Percentiles rank a stretch among this genome's conserved stretches.
Conservation (phyloP, 495 filamentous ascomycete species). For the Xylaria venustula region DNA sequence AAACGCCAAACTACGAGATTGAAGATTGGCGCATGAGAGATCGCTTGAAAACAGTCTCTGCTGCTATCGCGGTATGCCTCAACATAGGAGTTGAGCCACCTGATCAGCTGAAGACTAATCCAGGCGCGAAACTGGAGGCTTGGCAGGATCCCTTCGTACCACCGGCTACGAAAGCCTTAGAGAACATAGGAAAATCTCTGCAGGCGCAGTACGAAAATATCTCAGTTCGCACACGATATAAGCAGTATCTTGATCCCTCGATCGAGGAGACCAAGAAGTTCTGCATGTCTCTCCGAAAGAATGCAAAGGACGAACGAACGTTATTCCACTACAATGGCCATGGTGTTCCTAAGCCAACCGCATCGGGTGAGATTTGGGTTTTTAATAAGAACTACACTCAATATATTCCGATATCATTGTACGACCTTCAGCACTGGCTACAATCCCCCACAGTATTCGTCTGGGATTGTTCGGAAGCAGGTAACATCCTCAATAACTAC, state of each 20-base stretch:
- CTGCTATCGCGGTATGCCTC: constrained; percentile 87
- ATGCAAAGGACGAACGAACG: constrained; percentile 92
- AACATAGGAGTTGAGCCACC: constrained; percentile 98
- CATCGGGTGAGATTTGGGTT: constrained; percentile 97
- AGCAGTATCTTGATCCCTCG: constrained; percentile 92
- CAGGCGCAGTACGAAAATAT: constrained; percentile 95
- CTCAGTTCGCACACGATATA: constrained; percentile 91
- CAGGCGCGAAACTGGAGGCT: constrained; percentile 89
- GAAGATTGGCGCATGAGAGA: constrained; percentile 98
- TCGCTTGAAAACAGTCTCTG: constrained; percentile 92
- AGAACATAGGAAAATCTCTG: constrained; percentile 91
- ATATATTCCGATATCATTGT: constrained; percentile 95
- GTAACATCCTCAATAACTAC: constrained; percentile 92
- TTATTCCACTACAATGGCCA: constrained; percentile 99
- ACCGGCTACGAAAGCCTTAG: constrained; percentile 78
- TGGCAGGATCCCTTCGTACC: constrained; percentile 91
- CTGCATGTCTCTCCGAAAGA: constrained; percentile 80
- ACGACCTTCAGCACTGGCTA: constrained; percentile 94
- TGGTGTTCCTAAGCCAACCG: constrained; percentile 94
- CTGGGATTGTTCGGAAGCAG: constrained; percentile 95
- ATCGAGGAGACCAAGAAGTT: constrained; percentile 97
- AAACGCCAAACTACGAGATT: constrained; percentile 55
- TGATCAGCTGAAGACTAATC: constrained; percentile 89
- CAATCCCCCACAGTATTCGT: constrained; percentile 94
- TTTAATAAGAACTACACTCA: constrained; percentile 99